Evolutionary conservation across 805 yeast genomes (phyloP), one percentile per base, ranked within the genome.

Genomic region (Dipodascus albidus): DNA sequence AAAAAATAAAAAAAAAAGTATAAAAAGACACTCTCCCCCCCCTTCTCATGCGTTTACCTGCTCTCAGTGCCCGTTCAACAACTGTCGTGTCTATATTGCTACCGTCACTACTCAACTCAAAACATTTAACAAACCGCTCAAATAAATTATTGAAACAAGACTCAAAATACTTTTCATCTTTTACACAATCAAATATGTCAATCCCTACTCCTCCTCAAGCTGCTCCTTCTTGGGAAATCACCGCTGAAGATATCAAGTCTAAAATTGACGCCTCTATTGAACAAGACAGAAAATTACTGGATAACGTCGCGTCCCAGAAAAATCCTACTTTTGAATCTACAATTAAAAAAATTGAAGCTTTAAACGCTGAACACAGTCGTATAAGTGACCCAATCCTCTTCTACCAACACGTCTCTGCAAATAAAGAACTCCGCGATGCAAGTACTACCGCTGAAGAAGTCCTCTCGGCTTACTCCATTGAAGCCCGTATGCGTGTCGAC

Each of bases 381-480:
- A 51, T 74, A 3, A 70, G 71, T 23, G 76, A 75, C 59, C 82
- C 76, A 59, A 66, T 85, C 59, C 71, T 82, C 19, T 87, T 87
- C 63, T 82, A 80, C 62, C 87, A 82, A 66, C 82, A 83, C 59
- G 90, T 87, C 9, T 82, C 90, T 2, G 61, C 80, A 20, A 74
- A 76, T 57, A 78, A 81, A 61, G 79, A 69, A n/a, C 63, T 85
- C 31, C 76, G 96, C 62, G 87, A 84, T 57, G 87, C 88, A 2
- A 80, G 90, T 1, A 75, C 75, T 48, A 70, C 77, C 55, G 83
- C 87, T 0, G 85, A 82, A 57, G 79, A 79, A 62, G 62, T 73
- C 55, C 66, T 84, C 47, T 74, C 78, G 52, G 76, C 80, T 50
- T 77, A 72, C 59, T 69, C 74, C 8, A 85, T 87, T 60, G 95